phyloP scores from a whole-genome alignment of 129 eudicot species.

The Artemisia tridentata region DNA sequence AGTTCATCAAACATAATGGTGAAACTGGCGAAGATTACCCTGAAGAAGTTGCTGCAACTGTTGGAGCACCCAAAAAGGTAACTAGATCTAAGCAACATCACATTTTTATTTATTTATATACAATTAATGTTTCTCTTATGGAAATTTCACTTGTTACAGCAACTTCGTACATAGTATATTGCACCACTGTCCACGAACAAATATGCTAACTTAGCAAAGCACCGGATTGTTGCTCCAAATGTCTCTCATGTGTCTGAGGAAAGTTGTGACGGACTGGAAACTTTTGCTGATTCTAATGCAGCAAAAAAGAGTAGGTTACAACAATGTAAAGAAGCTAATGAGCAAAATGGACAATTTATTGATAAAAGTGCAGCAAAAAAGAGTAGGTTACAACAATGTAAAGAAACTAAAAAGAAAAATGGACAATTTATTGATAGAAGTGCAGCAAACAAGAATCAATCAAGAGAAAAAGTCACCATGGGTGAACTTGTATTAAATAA shows the following conservation, averaged over 20 bases:
- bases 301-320: neutral
- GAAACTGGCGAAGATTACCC: neutral
- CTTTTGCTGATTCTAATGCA: neutral
- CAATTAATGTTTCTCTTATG: too few relatives aligned
- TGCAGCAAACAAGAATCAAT: neutral
- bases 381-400: too few relatives aligned
- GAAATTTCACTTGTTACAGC: too few relatives aligned
- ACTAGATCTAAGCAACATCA: neutral
- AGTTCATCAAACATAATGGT: too few relatives aligned
- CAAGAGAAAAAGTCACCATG: neutral
- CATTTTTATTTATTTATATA: too few relatives aligned
- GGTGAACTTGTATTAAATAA: neutral
- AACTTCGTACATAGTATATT: too few relatives aligned
- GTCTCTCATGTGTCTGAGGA: neutral
- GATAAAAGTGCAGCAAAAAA: neutral
- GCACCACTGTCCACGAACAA: too few relatives aligned
- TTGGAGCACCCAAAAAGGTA: conserved; percentile 9
- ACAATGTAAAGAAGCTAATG: neutral
- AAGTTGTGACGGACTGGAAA: neutral
- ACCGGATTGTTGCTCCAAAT: neutral
- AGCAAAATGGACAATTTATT: neutral
- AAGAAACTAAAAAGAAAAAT: too few relatives aligned
- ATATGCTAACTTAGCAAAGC: too few relatives aligned
- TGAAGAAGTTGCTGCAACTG: neutral
- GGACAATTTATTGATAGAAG: too few relatives aligned